Base-by-base conservation (phyloP, 805 yeast species). In the Candida ortonii region DNA sequence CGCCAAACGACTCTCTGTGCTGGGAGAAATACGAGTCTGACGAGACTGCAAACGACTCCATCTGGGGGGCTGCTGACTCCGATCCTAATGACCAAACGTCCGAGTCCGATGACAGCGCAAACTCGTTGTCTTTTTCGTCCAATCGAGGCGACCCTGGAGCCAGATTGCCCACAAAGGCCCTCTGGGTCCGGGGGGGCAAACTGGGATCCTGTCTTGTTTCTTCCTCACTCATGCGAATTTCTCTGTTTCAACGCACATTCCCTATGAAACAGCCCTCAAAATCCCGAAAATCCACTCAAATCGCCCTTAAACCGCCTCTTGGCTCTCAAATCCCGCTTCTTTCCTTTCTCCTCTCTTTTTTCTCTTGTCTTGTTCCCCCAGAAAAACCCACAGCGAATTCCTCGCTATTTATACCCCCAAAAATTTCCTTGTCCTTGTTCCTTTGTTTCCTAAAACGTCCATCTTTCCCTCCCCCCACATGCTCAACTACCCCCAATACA, bases 401-500 rank as follows among this genome's bases (percentile, higher is more conserved):
- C n/a, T n/a, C n/a, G n/a, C n/a, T n/a, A n/a, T n/a, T n/a, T n/a
- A n/a, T n/a, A n/a, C n/a, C n/a, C n/a, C n/a, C n/a, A n/a, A 22
- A 15, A 34, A 23, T 24, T 32, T 25, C 12, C 28, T 24, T 15
- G 8, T 15, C 17, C 7, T 33, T 11, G 11, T 32, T 16, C 16
- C n/a, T 28, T 35, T 26, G 21, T n/a, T n/a, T n/a, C n/a, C n/a
- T n/a, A n/a, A n/a, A n/a, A n/a, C n/a, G n/a, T n/a, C n/a, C n/a
- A 10, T 7, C 8, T 10, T 6, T 27, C 21, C 30, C 15, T n/a
- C 6, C 16, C 16, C 15, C 13, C 35, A 16, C 22, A 87, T 87
- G 96, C 66, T 79, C 42, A 72, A 76, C 26, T 89, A 84, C 63
- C 87, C 90, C 95, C 96, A 90, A 49, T 83, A 81, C 57, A 73